These are phyloP conservation scores for Salix purpurea DNA, from an alignment of 345 rosid genomes.

Conservation along the genomic window DNA sequence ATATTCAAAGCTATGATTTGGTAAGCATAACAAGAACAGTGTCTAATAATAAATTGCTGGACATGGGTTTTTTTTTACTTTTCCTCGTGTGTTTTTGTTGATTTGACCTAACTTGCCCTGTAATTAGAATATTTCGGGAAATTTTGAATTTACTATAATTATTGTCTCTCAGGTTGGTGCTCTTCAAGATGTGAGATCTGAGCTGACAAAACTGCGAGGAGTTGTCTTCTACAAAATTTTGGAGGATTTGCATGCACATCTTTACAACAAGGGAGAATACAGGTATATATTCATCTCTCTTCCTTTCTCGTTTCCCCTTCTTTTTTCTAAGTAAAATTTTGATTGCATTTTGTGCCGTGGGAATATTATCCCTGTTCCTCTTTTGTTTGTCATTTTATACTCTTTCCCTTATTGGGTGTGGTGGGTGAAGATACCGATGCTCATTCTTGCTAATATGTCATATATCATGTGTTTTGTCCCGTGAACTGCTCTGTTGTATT, in stretches of 20 bases:
- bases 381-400: background rate
- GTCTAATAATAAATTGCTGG: no score
- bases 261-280: slow-evolving; percentile 92
- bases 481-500: background rate
- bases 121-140: background rate
- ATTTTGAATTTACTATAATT: slow-evolving; percentile 6
- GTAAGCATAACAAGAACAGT: no score
- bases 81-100: background rate
- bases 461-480: slow-evolving; percentile 16
- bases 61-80: background rate
- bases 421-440: background rate
- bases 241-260: slow-evolving; percentile 96
- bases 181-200: slow-evolving; percentile 98
- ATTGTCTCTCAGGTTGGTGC: slow-evolving; percentile 74
- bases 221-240: slow-evolving; percentile 73
- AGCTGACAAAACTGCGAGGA: slow-evolving; percentile 83
- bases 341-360: background rate
- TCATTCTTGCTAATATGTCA: background rate
- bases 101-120: background rate
- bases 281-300: slow-evolving; percentile 41
- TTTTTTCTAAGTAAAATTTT: background rate
- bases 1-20: no score
- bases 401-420: background rate
- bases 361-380: background rate
- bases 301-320: background rate